Evolutionary conservation across 2,329 filamentous ascomycete species (phyloP).

Genomic region (Chalara sp.): DNA sequence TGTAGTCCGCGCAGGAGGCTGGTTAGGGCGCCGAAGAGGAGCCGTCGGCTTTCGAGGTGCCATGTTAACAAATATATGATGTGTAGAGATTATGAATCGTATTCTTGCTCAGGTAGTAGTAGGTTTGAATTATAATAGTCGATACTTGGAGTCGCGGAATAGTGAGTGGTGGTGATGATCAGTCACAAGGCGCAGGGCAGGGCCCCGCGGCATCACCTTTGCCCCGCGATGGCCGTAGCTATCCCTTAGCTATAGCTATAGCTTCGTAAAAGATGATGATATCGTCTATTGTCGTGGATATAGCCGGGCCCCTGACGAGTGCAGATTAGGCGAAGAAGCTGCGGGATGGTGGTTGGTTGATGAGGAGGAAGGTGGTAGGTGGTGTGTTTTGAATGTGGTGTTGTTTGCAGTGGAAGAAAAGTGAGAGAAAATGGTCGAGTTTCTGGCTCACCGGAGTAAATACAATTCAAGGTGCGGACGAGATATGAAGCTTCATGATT

Average conservation of each 20-base stretch:
- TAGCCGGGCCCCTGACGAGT: background rate
- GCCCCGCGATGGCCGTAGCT: constrained; percentile 7
- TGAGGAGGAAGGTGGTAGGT: background rate
- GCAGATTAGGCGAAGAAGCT: background rate
- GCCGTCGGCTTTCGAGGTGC: too few species aligned
- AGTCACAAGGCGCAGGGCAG: too few species aligned
- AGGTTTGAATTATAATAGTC: too few species aligned
- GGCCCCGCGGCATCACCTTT: background rate
- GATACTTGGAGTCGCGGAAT: too few species aligned
- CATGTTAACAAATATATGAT: too few species aligned
- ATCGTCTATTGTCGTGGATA: too few species aligned
- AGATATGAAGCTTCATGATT: too few species aligned
- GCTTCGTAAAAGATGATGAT: background rate
- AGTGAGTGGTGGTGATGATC: too few species aligned
- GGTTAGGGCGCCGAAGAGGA: constrained; percentile 7
- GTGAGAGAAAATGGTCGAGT: background rate
- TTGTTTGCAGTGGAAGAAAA: background rate
- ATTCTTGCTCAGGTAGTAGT: too few species aligned
- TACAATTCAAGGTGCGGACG: too few species aligned
- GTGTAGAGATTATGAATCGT: too few species aligned
- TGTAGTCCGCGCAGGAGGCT: constrained; percentile 14
- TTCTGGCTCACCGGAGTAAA: background rate
- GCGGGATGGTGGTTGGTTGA: background rate
- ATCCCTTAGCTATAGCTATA: background rate
- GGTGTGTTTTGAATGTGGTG: background rate